phyloP scores from a whole-genome alignment of 768 basidiomycete species.

The Psilocybe sp. region DNA sequence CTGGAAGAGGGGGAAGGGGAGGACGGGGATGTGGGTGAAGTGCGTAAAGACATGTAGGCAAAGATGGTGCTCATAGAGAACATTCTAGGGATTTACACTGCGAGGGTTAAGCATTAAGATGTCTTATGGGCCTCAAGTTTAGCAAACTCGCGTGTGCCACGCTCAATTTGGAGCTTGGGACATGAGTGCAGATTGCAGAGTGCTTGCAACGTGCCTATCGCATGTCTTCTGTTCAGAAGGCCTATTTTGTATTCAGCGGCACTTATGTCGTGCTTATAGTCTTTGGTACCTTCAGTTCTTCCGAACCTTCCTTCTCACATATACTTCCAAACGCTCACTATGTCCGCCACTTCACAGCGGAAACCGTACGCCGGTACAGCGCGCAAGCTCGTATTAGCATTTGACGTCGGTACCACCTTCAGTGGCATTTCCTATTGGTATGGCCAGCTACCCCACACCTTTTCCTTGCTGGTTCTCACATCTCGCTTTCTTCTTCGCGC shows the following conservation, averaged over 20 bases:
- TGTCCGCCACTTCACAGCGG: constrained; percentile 2
- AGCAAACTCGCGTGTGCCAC: no score
- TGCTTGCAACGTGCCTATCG: constrained; percentile 11
- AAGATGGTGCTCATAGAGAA: neutral
- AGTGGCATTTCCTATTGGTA: constrained; percentile 21
- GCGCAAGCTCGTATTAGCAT: constrained; percentile 19
- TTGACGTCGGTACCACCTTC: constrained; percentile 19
- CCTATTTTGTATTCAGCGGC: neutral
- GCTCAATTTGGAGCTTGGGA: neutral
- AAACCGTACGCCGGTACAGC: constrained; percentile 13
- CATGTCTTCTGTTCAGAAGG: constrained; percentile 4
- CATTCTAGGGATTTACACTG: neutral
- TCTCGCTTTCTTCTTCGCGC: neutral
- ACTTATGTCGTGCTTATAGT: neutral
- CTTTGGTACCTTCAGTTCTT: constrained; percentile 2
- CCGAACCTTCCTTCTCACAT: neutral
- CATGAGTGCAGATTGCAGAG: neutral
- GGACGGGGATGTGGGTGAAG: no score
- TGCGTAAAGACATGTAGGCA: no score
- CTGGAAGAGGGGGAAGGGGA: no score
- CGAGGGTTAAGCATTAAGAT: no score
- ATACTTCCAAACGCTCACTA: constrained; percentile 1
- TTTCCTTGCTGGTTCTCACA: neutral
- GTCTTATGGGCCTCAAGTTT: no score
- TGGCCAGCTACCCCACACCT: neutral